These are phyloP conservation scores for Cutaneotrichosporon cyanovorans DNA, from an alignment of 1,284 basidiomycete species.

Conservation along the genomic window DNA sequence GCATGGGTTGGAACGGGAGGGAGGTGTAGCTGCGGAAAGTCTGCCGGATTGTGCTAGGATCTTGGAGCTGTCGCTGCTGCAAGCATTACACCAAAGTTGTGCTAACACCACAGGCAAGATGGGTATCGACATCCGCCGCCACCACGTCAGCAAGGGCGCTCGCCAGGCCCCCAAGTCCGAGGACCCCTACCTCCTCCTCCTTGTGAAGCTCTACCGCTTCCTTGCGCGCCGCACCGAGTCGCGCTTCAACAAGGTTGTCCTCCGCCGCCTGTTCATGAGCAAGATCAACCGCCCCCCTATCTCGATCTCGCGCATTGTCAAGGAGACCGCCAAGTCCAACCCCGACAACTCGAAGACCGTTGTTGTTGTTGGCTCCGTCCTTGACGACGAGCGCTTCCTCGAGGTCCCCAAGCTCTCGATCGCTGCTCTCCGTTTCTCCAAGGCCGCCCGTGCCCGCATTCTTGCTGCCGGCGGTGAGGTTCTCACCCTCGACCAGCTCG, in stretches of 20 bases:
- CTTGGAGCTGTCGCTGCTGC: too few relatives aligned
- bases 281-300: slow-evolving; percentile 91
- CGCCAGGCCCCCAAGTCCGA: slow-evolving; percentile 95
- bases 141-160: slow-evolving; percentile 98
- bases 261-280: slow-evolving; percentile 93
- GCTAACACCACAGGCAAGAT: slow-evolving; percentile 28
- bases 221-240: slow-evolving; percentile 94
- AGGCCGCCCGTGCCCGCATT: slow-evolving; percentile 87
- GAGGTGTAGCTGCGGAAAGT: too few relatives aligned
- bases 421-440: slow-evolving; percentile 92
- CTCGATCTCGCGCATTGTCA: slow-evolving; percentile 82
- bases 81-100: neutral
- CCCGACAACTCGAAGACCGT: slow-evolving; percentile 70
- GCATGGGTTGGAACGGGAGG: too few relatives aligned
- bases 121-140: slow-evolving; percentile 96
- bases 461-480: slow-evolving; percentile 90
- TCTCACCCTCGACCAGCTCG: slow-evolving; percentile 94
- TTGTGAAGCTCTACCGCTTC: slow-evolving; percentile 99
- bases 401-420: slow-evolving; percentile 86
- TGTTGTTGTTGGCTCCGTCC: slow-evolving; percentile 85
- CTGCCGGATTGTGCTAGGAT: too few relatives aligned
- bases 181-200: slow-evolving; percentile 96
- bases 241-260: slow-evolving; percentile 95
- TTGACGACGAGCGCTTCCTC: slow-evolving; percentile 87
- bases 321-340: slow-evolving; percentile 63